phyloP scores from a whole-genome alignment of 1,139 yeast species.

The Sugiyamaella japonica region DNA sequence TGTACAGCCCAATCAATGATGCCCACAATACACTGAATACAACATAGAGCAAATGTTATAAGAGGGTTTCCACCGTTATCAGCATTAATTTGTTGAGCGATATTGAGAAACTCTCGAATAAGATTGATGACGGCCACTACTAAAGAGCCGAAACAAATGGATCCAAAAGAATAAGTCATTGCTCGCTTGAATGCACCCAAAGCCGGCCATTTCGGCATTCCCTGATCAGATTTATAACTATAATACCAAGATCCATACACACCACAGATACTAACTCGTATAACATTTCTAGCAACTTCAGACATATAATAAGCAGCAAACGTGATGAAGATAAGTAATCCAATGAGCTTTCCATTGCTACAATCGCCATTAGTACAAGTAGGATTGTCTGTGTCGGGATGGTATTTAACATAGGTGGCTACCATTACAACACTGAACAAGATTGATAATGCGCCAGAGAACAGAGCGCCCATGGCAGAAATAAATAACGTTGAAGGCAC shows the following conservation, averaged over 20 bases:
- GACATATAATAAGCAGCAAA: conserved; percentile 86
- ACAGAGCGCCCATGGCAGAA: conserved; percentile 63
- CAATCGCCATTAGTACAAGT: conserved; percentile 69
- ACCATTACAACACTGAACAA: conserved; percentile 68
- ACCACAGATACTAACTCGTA: conserved; percentile 83
- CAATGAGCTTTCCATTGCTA: conserved; percentile 65
- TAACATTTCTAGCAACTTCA: conserved; percentile 80
- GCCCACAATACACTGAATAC: conserved; percentile 61
- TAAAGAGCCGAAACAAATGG: conserved; percentile 84
- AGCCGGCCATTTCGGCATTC: conserved; percentile 79
- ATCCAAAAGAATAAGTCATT: conserved; percentile 83
- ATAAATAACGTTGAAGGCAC: conserved; percentile 69
- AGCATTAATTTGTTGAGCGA: conserved; percentile 47
- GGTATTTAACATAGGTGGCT: conserved; percentile 74
- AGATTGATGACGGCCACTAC: conserved; percentile 76
- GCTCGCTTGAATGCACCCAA: conserved; percentile 80
- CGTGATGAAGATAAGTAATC: conserved; percentile 64
- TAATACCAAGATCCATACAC: conserved; percentile 92
- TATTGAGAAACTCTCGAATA: conserved; percentile 50
- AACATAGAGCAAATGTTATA: conserved; percentile 53
- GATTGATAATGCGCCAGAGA: conserved; percentile 63
- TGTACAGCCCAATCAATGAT: conserved; percentile 76
- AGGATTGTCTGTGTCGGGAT: conserved; percentile 48
- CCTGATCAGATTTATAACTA: conserved; percentile 71
- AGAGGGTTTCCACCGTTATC: conserved; percentile 51